These are phyloP conservation scores for Pseudonitzschia delicatissima DNA, from an alignment of 108 stramenopile genomes.

Conservation along the genomic window DNA sequence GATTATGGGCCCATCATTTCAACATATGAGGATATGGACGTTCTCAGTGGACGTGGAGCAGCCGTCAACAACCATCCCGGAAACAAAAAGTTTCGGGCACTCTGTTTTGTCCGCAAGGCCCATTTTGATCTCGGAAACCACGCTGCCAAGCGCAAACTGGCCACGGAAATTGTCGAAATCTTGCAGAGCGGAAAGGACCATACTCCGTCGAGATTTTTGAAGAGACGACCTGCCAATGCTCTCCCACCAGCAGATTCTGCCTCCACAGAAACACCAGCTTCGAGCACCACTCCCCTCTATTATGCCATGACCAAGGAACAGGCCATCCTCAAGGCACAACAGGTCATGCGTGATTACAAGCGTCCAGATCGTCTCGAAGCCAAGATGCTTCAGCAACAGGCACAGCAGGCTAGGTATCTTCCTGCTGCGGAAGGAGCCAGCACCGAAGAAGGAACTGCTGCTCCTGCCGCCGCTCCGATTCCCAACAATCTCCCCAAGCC, in stretches of 20 bases:
- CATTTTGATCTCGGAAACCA: constrained; percentile 65
- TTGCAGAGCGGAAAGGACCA: constrained; percentile 17
- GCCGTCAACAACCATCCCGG: constrained; percentile 67
- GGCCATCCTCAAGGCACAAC: constrained; percentile 66
- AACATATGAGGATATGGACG: constrained; percentile 30
- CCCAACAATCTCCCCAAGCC: not conserved
- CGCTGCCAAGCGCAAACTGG: constrained; percentile 58
- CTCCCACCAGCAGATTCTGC: not conserved
- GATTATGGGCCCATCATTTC: not conserved
- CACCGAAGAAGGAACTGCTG: not conserved
- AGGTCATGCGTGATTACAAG: constrained; percentile 76
- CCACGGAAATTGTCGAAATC: constrained; percentile 48
- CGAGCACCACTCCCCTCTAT: constrained; percentile 39
- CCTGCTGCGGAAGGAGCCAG: not conserved
- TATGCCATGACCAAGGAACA: constrained; percentile 57
- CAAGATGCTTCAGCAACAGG: constrained; percentile 15
- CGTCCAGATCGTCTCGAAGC: constrained; percentile 71
- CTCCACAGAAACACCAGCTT: not conserved
- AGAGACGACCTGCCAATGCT: constrained; percentile 5
- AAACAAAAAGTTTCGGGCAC: constrained; percentile 54
- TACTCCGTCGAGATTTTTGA: constrained; percentile 43
- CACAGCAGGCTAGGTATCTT: not conserved
- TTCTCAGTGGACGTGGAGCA: constrained; percentile 68
- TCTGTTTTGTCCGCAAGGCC: constrained; percentile 59
- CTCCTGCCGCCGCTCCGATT: not conserved